Base-by-base conservation (phyloP, 768 basidiomycete species). In the Candolleomyces eurysporus region DNA sequence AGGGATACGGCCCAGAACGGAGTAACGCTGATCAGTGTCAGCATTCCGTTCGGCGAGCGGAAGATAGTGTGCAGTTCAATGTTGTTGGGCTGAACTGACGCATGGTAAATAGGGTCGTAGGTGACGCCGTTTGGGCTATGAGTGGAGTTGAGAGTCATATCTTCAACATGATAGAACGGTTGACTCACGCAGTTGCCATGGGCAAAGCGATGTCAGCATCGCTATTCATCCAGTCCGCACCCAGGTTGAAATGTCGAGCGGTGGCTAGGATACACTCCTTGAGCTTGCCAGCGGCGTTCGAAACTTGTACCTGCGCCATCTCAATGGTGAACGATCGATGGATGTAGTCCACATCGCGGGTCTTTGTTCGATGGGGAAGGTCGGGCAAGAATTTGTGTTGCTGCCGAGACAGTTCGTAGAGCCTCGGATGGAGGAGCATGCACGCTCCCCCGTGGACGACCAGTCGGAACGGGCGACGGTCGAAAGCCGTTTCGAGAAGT, bases 141-240 rank as follows among this genome's bases (percentile, higher is more conserved):
- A n/a, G 9, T 45, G 21, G 55, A 61, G 59, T 17, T 19, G 46
- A 21, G 22, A 39, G 17, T 26, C 19, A 32, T 16, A 49, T 42
- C 26, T 49, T 49, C 48, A 45, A 11, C 31, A 60, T 48, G 36
- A 51, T 58, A 26, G 53, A 57, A 53, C 22, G 30, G 52, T 42
- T 59, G 9, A 80, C 87, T 72, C 67, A 89, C 85, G 87, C 84
- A 61, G 73, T 70, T 19, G 84, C 82, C 80, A 86, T 82, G 16
- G 89, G 89, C 52, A 91, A 76, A 2, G 89, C 86, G 14, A 89
- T 78, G 63, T 91, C 89, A 0, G 89, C 85, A 64, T 89, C 85
- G 4, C 84, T 82, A 59, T 90, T 90, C 89, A 91, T 89, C 89
- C 89, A 91, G 69, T 90, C 89, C 58, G 75, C 73, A 22, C 89